Base-by-base conservation (phyloP, 1,139 yeast species). In the Diutina mesorugosa region DNA sequence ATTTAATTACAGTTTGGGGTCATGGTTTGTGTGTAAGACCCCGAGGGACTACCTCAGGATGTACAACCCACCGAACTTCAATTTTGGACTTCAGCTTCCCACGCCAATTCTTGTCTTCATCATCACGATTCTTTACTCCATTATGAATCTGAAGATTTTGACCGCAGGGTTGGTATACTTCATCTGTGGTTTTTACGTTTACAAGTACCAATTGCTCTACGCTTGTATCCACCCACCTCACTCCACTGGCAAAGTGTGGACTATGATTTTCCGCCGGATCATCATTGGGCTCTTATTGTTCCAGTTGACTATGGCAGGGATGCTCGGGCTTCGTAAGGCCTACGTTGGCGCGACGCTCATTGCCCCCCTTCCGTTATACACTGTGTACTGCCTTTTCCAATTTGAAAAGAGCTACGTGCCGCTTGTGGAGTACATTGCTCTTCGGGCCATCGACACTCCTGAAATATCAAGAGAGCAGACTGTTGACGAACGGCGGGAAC, bases 291-390 rank as follows among this genome's bases (percentile, higher is more conserved):
- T 88, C 51, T 68, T 85, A 18, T 69, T 89, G 12, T 88, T 93
- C 66, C 98, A 93, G 65, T 69, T 91, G 58, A 89, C 97, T 16
- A 90, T 90, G 90, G 90, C 91, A 1, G 98, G 97, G 2, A 85
- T 95, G 0, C 73, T 91, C 59, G 93, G 88, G 1, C 45, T 38
- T n/a, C 52, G 45, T 12, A 28, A 47, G 32, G 53, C 53, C 16
- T 54, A 45, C n/a, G 45, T 32, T 4, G 30, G 45, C 6, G 55
- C 55, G 4, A 21, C 41, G 5, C 6, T 18, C 14, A 45, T 54
- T 28, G 35, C 35, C 12, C 53, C 53, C 2, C 35, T 50, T 29
- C 53, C 53, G 7, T 29, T 50, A 7, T 50, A 50, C 21, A 50
- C 53, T 45, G 8, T 50, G 12, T 50, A 50, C 10, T 50, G 45